A percentile compares a stretch with the other conserved stretches of the same genome.
Evolutionary conservation across 441 rosid species (phyloP).

Genomic region (Melastoma candidum): DNA sequence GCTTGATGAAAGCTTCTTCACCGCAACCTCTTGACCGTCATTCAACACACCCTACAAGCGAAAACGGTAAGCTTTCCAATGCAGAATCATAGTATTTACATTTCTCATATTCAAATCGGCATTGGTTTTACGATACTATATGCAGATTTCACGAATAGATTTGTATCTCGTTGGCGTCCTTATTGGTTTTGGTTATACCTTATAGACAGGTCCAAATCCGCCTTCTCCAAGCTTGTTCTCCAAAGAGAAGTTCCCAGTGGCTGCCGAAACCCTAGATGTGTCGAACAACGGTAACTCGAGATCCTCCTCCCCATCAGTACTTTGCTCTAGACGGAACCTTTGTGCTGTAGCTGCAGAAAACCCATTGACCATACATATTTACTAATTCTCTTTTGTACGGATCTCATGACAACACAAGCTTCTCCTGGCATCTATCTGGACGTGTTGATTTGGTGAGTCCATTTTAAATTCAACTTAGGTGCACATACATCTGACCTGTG

Average conservation of each 20-base stretch:
- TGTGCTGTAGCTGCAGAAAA: too few relatives aligned
- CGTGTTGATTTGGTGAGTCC: too few relatives aligned
- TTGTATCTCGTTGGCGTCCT: too few relatives aligned
- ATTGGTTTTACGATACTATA: neutral
- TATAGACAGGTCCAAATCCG: slow-evolving; percentile 3
- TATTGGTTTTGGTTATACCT: neutral
- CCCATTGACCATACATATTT: too few relatives aligned
- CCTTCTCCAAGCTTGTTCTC: slow-evolving; percentile 4
- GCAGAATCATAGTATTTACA: too few relatives aligned
- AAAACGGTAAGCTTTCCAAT: neutral
- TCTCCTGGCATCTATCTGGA: too few relatives aligned
- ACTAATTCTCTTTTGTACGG: too few relatives aligned
- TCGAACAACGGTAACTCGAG: neutral
- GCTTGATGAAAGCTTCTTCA: slow-evolving; percentile 10
- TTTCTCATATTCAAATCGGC: neutral
- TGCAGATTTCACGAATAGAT: too few relatives aligned
- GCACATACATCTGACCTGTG: too few relatives aligned
- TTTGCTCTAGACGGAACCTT: too few relatives aligned
- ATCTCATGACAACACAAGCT: too few relatives aligned
- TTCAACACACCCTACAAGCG: slow-evolving; percentile 6
- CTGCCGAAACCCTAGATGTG: neutral
- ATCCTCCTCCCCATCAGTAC: neutral
- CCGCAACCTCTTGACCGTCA: slow-evolving; percentile 12
- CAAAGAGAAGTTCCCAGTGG: neutral
- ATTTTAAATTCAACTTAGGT: too few relatives aligned